These are phyloP conservation scores for Graphilbum ipis-grandicollis DNA, from an alignment of 2,329 filamentous ascomycete species.

Conservation along the genomic window DNA sequence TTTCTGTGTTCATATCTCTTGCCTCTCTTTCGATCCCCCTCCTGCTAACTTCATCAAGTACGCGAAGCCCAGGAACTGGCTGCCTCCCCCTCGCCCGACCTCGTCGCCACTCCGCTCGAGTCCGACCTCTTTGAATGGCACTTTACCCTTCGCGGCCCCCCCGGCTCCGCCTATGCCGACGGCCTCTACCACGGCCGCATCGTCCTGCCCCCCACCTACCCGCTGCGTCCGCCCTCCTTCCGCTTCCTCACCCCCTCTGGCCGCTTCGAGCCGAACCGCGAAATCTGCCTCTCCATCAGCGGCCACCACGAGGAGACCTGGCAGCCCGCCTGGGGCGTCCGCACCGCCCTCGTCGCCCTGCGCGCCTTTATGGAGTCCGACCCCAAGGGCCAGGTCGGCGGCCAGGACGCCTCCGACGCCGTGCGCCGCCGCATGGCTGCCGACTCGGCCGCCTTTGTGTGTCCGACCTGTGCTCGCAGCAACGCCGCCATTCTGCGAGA, in stretches of 20 bases:
- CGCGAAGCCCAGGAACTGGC: conserved; percentile 84
- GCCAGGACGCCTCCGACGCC: conserved; percentile 56
- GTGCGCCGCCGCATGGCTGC: conserved; percentile 52
- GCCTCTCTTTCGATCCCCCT: too few species aligned
- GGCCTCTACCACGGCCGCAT: conserved; percentile 96
- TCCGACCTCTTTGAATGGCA: conserved; percentile 96
- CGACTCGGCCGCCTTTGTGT: conserved; percentile 49
- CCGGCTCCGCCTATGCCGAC: conserved; percentile 56
- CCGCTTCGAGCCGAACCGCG: conserved; percentile 87
- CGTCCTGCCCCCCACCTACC: conserved; percentile 74
- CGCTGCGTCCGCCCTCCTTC: conserved; percentile 84
- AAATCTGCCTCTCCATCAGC: conserved; percentile 87
- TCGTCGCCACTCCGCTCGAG: conserved; percentile 71
- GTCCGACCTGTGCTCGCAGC: conserved; percentile 48
- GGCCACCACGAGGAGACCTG: conserved; percentile 97
- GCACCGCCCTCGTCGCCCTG: conserved; percentile 68
- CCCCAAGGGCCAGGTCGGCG: conserved; percentile 74
- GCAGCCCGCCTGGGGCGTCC: conserved; percentile 95
- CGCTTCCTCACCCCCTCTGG: conserved; percentile 85
- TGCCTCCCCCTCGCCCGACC: conserved; percentile 64
- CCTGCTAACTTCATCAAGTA: too few species aligned
- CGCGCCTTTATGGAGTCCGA: conserved; percentile 89
- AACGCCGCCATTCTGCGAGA: conserved; percentile 62
- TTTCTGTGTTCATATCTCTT: too few species aligned
- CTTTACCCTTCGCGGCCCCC: conserved; percentile 87